These are phyloP conservation scores for Jamesozyma jinghongensis DNA, from an alignment of 805 yeast genomes.

Conservation along the genomic window DNA sequence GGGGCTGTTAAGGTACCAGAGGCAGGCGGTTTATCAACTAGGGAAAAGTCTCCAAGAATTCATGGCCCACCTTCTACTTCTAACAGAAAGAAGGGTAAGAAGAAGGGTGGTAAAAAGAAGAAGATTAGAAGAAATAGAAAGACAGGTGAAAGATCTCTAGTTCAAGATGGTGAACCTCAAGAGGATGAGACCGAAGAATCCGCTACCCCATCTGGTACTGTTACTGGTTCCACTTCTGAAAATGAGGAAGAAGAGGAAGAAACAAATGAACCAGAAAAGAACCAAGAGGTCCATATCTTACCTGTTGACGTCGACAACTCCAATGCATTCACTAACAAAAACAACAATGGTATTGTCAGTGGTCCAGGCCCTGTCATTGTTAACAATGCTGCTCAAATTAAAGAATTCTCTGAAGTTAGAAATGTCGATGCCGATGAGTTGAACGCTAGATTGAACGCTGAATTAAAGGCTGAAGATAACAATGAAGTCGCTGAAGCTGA, in stretches of 20 bases:
- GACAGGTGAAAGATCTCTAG: constrained; percentile 34
- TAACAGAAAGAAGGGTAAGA: constrained; percentile 9
- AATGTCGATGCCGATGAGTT: constrained; percentile 51
- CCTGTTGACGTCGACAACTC: constrained; percentile 36
- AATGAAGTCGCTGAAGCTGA: not conserved
- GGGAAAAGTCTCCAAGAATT: not conserved
- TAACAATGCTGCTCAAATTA: constrained; percentile 51
- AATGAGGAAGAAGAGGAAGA: constrained; percentile 4
- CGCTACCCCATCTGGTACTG: constrained; percentile 1
- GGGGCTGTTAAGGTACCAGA: constrained; percentile 34
- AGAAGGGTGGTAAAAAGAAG: constrained; percentile 9
- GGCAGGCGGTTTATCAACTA: constrained; percentile 37
- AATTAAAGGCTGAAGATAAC: constrained; percentile 10
- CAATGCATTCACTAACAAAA: constrained; percentile 33
- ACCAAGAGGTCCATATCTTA: constrained; percentile 31
- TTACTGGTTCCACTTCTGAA: constrained; percentile 5
- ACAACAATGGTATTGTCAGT: constrained; percentile 41
- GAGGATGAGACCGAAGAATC: constrained; percentile 1
- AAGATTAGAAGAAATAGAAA: constrained; percentile 21
- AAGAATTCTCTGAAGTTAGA: constrained; percentile 51
- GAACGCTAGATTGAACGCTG: constrained; percentile 36
- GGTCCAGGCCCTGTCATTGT: constrained; percentile 60
- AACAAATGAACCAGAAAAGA: constrained; percentile 10
- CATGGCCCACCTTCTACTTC: constrained; percentile 7
- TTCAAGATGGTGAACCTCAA: constrained; percentile 18